phyloP scores from a whole-genome alignment of 345 rosid species.

The Garcia nutans region DNA sequence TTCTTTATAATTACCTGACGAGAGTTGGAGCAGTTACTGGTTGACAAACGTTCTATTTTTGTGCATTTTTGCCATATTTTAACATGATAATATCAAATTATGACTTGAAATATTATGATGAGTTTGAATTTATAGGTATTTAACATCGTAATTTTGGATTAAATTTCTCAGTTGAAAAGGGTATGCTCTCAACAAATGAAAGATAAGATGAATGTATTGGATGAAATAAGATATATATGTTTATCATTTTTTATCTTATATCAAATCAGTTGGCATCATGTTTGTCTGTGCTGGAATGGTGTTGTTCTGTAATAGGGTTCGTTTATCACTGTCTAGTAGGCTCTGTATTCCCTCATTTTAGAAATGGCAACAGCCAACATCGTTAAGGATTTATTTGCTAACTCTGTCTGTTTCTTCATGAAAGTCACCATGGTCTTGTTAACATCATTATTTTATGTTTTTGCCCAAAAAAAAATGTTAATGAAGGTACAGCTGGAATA shows the following conservation, averaged over 20 bases:
- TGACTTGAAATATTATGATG: not conserved
- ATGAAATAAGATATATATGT: not conserved
- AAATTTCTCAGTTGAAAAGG: not conserved
- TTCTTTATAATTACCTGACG: not conserved
- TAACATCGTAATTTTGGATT: not conserved
- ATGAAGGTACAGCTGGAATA: no score
- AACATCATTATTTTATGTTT: not conserved
- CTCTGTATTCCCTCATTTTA: not conserved
- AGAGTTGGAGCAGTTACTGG: no score
- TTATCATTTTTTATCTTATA: not conserved
- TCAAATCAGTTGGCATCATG: not conserved
- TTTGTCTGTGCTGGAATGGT: not conserved
- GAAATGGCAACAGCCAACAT: not conserved
- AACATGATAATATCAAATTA: not conserved
- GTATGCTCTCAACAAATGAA: not conserved
- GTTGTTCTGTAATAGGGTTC: not conserved
- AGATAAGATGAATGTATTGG: not conserved
- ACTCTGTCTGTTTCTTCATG: not conserved
- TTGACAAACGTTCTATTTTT: not conserved
- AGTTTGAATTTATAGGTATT: not conserved
- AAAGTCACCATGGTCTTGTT: slow-evolving; percentile 1
- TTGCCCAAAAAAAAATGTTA: no score
- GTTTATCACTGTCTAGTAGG: not conserved
- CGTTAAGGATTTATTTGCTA: not conserved
- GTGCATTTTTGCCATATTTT: not conserved